A percentile compares a stretch with the other conserved stretches of the same genome.
Evolutionary conservation across 208 protist species (phyloP).

Genomic region (Porcisia deanei): DNA sequence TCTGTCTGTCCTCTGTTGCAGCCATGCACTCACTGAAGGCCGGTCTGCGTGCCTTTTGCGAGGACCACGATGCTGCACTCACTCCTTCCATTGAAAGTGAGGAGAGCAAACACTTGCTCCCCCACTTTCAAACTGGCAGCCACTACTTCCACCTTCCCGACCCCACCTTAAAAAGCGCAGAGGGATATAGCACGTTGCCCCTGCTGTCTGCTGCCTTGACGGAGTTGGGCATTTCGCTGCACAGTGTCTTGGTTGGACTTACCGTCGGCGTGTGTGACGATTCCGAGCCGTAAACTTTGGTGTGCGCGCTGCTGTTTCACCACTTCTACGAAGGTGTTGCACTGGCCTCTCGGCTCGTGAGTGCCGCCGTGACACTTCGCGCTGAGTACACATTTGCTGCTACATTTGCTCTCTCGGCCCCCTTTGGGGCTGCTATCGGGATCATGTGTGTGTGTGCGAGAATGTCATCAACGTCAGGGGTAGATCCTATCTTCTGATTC

Average conservation of each 20-base stretch:
- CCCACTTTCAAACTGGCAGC: slow-evolving; percentile 4
- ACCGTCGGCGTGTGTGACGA: slow-evolving; percentile 53
- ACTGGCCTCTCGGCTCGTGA: slow-evolving; percentile 53
- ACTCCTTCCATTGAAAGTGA: not conserved
- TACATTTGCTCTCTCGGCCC: slow-evolving; percentile 56
- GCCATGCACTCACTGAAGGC: slow-evolving; percentile 43
- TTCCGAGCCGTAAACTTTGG: slow-evolving; percentile 39
- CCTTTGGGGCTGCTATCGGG: slow-evolving; percentile 41
- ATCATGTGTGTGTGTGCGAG: slow-evolving; percentile 30
- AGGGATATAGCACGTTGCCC: not conserved
- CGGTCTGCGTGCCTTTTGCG: slow-evolving; percentile 20
- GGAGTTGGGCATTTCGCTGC: slow-evolving; percentile 61
- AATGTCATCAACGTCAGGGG: slow-evolving; percentile 32
- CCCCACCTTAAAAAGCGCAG: not conserved
- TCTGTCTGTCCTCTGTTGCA: slow-evolving; percentile 34
- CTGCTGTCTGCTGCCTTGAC: slow-evolving; percentile 46
- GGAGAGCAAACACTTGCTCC: slow-evolving; percentile 28
- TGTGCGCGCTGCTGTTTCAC: slow-evolving; percentile 63
- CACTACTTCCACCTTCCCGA: slow-evolving; percentile 11
- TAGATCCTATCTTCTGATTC: slow-evolving; percentile 36
- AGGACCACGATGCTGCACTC: not conserved
- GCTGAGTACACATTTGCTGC: slow-evolving; percentile 41
- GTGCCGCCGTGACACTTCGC: slow-evolving; percentile 35
- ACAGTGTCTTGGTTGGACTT: slow-evolving; percentile 73
- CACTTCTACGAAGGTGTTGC: slow-evolving; percentile 75